These are phyloP conservation scores for Diaporthe nobilis DNA, from an alignment of 2,329 filamentous ascomycete species.

Conservation along the genomic window DNA sequence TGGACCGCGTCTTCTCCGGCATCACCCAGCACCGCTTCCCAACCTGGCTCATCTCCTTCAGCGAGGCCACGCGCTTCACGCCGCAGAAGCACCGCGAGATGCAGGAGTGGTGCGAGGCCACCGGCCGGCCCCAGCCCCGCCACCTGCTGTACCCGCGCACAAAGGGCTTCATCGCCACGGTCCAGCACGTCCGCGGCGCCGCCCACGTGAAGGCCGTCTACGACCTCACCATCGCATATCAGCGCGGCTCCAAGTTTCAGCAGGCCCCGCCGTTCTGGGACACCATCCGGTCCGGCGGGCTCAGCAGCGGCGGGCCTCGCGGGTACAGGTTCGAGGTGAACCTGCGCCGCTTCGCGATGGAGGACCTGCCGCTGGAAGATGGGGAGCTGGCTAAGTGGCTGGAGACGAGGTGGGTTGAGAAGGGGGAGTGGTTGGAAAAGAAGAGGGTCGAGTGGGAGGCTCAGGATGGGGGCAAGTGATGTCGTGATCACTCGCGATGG, in stretches of 20 bases:
- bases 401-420: constrained; percentile 67
- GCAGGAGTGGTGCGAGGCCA: constrained; percentile 65
- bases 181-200: constrained; percentile 66
- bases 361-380: constrained; percentile 62
- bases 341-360: constrained; percentile 62
- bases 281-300: constrained; percentile 57
- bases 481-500: too few species aligned
- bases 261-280: constrained; percentile 67
- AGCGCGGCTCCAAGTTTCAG: constrained; percentile 59
- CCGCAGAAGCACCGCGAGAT: constrained; percentile 66
- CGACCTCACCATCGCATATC: constrained; percentile 69
- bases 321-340: constrained; percentile 67
- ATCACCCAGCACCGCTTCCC: constrained; percentile 67
- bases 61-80: constrained; percentile 74
- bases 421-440: constrained; percentile 64
- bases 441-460: constrained; percentile 58
- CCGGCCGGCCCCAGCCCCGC: constrained; percentile 64
- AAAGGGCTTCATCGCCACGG: constrained; percentile 72
- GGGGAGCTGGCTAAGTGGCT: constrained; percentile 66
- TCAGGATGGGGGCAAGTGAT: constrained; percentile 18
- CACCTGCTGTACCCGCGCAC: constrained; percentile 73
- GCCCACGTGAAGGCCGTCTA: constrained; percentile 68
- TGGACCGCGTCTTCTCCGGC: constrained; percentile 69
- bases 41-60: constrained; percentile 75
- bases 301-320: constrained; percentile 55